Evolutionary conservation across 371 early-diverging fungal species (phyloP), one percentile per base, ranked within the genome.

Genomic region (Mortierella sp.): DNA sequence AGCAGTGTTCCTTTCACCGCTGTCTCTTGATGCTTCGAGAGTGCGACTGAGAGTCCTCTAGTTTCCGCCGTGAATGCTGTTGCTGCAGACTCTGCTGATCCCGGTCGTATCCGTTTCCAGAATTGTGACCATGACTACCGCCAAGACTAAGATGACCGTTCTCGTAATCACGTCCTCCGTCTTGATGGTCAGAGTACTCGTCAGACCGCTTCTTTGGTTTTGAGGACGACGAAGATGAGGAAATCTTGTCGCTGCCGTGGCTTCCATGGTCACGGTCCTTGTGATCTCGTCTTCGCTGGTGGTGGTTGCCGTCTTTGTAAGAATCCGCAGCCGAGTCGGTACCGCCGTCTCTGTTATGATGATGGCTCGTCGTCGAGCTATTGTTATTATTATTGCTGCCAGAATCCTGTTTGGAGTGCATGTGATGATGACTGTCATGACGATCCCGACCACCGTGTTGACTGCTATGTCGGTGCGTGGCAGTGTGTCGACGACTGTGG

Each of bases 1-100:
- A 14, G 6, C 10, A n/a, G 27, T 10, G 7, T 55, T 0, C 56
- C 7, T n/a, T 51, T 83, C 79, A 83, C 58, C 80, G 80, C 51
- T 84, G 84, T 35, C 76, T 71, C 29, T 84, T 83, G 55, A 75
- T 72, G 70, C 68, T 79, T 8, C 79, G 58, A 38, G 77, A 63
- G 16, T 71, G 41, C 11, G 76, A 60, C 16, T 68, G 76, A 8
- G 75, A 55, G 4, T 80, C 77, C 10, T 81, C 81, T n/a, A 58
- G 55, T 54, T 48, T 73, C 48, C 77, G 68, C 72, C 82, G 74
- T 38, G 70, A 54, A 46, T 74, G 48, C 29, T 75, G 70, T 51
- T 79, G 38, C 8, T 56, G 65, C 21, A 68, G 58, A 12, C 14
- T 41, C 14, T 68, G 49, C 24, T 72, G 74, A 38, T 75, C 82